A percentile compares a stretch with the other conserved stretches of the same genome.
Evolutionary conservation across 495 filamentous ascomycete genomes (phyloP).

Genomic region (Annulohypoxylon moriforme): DNA sequence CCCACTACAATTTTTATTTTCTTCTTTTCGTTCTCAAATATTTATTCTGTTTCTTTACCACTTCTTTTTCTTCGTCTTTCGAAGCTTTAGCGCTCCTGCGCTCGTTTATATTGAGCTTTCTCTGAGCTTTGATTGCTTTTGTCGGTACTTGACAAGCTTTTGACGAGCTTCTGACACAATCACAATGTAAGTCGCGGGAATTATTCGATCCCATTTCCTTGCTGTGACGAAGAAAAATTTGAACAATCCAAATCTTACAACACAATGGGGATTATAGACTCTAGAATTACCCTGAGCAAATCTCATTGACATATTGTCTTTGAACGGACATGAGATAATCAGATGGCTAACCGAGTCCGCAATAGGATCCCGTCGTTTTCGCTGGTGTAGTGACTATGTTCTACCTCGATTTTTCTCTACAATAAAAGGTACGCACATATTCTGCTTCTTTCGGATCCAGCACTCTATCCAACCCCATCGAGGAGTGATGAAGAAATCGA

Average conservation of each 20-base stretch:
- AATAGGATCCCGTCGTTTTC: slow-evolving; percentile 9
- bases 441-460: slow-evolving; percentile 21
- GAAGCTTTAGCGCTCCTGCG: not conserved
- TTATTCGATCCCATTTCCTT: slow-evolving; percentile 39
- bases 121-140: slow-evolving; percentile 1
- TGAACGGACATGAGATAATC: not conserved
- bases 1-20: slow-evolving; percentile 37
- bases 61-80: not conserved
- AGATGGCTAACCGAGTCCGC: slow-evolving; percentile 16
- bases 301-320: slow-evolving; percentile 7
- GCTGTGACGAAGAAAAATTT: slow-evolving; percentile 65
- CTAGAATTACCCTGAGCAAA: slow-evolving; percentile 78
- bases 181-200: slow-evolving; percentile 32
- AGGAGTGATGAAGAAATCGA: slow-evolving; percentile 87
- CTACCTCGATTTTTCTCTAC: not conserved
- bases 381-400: not conserved
- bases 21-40: slow-evolving; percentile 14
- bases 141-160: slow-evolving; percentile 18
- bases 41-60: slow-evolving; percentile 31
- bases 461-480: slow-evolving; percentile 10
- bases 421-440: slow-evolving; percentile 42
- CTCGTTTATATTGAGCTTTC: not conserved
- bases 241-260: slow-evolving; percentile 90
- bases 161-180: slow-evolving; percentile 27
- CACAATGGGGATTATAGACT: slow-evolving; percentile 72